A percentile compares a stretch with the other conserved stretches of the same genome.
Evolutionary conservation across 2,329 filamentous ascomycete species (phyloP).

Genomic region (Blastomyces parvus): DNA sequence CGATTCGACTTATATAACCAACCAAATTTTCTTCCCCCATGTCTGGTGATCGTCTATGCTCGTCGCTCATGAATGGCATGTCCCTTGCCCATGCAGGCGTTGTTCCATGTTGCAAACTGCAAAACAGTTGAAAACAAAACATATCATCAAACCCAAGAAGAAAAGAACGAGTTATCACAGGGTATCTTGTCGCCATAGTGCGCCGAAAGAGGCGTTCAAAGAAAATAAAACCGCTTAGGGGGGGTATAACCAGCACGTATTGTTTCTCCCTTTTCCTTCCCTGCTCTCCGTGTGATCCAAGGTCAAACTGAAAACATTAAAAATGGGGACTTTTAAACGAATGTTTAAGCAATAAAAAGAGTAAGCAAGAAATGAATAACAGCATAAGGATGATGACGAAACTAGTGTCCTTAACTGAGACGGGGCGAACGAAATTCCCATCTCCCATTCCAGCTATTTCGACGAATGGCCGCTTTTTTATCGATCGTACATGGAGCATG

Average conservation of each 20-base stretch:
- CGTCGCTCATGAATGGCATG: not conserved
- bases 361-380: not conserved
- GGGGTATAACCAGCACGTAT: not conserved
- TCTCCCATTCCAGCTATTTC: not conserved
- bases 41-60: not conserved
- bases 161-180: not conserved
- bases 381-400: not conserved
- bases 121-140: not conserved
- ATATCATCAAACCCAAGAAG: not conserved
- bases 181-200: not conserved
- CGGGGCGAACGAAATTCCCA: not conserved
- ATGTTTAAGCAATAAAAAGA: not conserved
- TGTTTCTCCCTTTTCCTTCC: not conserved
- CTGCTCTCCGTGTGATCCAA: not conserved
- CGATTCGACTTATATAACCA: not conserved
- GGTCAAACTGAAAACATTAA: not conserved
- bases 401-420: not conserved
- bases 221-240: not conserved
- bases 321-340: not conserved
- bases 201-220: not conserved
- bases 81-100: not conserved
- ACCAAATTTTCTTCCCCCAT: not conserved
- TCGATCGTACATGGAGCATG: no score
- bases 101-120: not conserved
- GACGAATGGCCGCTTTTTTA: not conserved